phyloP scores from a whole-genome alignment of 352 stramenopile genomes.

The Phytophthora tentaculata region DNA sequence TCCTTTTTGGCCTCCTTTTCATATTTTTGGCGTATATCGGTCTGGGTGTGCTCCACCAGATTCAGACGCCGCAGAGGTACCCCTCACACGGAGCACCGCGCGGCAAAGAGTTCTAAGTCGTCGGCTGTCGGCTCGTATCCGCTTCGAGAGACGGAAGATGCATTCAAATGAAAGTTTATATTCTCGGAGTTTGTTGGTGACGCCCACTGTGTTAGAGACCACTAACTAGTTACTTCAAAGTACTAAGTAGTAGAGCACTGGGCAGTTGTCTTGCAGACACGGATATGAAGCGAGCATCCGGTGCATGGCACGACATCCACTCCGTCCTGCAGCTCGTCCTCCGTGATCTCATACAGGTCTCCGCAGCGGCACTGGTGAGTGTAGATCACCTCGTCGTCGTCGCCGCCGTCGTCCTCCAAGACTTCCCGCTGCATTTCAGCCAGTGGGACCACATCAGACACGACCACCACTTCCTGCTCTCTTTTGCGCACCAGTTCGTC shows the following conservation, averaged over 20 bases:
- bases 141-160: constrained; percentile 10
- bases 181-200: constrained; percentile 12
- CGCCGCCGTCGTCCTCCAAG: constrained; percentile 34
- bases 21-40: constrained; percentile 81
- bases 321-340: constrained; percentile 66
- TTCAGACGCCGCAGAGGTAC: constrained; percentile 82
- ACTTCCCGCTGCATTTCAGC: constrained; percentile 52
- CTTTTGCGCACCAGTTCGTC: constrained; percentile 42
- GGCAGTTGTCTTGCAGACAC: too few relatives aligned
- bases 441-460: constrained; percentile 70
- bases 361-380: constrained; percentile 74
- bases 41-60: constrained; percentile 68
- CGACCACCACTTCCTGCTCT: constrained; percentile 54
- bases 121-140: neutral
- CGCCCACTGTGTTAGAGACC: neutral
- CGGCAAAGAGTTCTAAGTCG: constrained; percentile 83
- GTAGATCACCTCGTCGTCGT: constrained; percentile 60
- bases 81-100: constrained; percentile 73
- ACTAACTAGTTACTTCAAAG: too few relatives aligned
- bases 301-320: constrained; percentile 78
- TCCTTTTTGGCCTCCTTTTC: constrained; percentile 84
- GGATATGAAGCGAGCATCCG: constrained; percentile 84
- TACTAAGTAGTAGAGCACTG: too few relatives aligned
- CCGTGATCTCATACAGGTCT: constrained; percentile 72
- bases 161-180: constrained; percentile 40